Percentiles rank a stretch among this genome's conserved stretches.
Conservation (phyloP, 176 grass and related monocot species). For the Tillandsia leiboldiana region DNA sequence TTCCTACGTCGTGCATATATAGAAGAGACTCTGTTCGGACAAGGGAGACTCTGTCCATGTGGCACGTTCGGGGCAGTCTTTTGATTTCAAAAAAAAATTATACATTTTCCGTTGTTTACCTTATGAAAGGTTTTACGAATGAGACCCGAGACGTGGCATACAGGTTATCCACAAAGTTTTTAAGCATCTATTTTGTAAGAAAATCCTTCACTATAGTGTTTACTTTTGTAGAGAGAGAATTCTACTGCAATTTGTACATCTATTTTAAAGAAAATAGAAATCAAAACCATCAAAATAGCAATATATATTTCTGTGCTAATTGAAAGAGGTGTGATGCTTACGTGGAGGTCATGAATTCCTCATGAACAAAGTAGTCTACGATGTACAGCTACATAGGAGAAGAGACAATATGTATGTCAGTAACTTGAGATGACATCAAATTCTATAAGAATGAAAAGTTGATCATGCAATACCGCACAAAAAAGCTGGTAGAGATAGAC, state of each 20-base stretch:
- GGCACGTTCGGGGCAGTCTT: too few species aligned
- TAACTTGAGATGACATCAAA: constrained; percentile 9
- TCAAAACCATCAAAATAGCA: neutral
- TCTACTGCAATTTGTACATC: too few species aligned
- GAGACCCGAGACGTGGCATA: too few species aligned
- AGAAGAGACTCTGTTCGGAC: too few species aligned
- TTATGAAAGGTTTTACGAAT: too few species aligned
- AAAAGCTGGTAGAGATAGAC: constrained; percentile 87
- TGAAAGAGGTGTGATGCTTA: constrained; percentile 30
- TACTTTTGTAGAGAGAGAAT: neutral
- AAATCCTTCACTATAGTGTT: neutral
- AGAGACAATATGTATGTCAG: constrained; percentile 16
- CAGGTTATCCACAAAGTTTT: too few species aligned
- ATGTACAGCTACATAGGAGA: constrained; percentile 71
- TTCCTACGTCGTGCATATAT: too few species aligned
- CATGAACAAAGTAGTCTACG: constrained; percentile 87
- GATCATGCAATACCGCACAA: constrained; percentile 54
- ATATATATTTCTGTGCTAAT: neutral
- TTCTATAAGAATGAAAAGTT: constrained; percentile 10
- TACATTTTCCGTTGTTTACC: too few species aligned
- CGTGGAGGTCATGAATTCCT: constrained; percentile 99
- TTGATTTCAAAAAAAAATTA: too few species aligned
- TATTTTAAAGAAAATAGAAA: neutral
- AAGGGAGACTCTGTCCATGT: too few species aligned
- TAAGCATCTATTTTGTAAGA: too few species aligned